These are phyloP conservation scores for Lotmaria passim DNA, from an alignment of 208 protist genomes.

Conservation along the genomic window DNA sequence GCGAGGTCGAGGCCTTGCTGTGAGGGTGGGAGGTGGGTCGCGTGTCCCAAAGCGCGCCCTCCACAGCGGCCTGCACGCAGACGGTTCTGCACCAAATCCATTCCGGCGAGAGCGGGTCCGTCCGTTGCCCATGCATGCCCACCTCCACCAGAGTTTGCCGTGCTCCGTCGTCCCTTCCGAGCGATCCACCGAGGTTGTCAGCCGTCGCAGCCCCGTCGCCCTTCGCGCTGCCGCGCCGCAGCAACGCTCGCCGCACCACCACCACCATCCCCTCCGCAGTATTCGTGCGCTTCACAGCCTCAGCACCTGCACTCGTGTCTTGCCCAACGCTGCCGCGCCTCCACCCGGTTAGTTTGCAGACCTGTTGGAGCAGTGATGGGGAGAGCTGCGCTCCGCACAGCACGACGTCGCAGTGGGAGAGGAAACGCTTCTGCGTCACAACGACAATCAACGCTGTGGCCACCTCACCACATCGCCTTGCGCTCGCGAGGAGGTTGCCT, in stretches of 20 bases:
- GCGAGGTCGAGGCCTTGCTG: conserved; percentile 1
- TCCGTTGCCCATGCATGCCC: conserved; percentile 11
- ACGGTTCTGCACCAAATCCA: conserved; percentile 14
- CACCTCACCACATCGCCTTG: background rate
- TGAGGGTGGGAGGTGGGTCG: background rate
- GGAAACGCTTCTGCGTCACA: conserved; percentile 57
- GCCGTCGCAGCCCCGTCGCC: background rate
- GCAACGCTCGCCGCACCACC: conserved; percentile 20
- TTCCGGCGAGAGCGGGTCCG: background rate
- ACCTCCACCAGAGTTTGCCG: conserved; percentile 12
- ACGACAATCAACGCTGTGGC: conserved; percentile 50
- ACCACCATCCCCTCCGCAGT: conserved; percentile 8
- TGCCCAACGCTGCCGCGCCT: background rate
- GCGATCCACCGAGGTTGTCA: background rate
- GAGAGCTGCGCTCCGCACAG: conserved; percentile 69
- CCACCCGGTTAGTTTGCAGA: conserved; percentile 51
- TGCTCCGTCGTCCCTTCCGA: background rate
- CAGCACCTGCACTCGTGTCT: background rate
- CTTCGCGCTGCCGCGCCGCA: conserved; percentile 9
- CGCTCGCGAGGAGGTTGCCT: conserved; percentile 16
- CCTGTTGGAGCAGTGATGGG: conserved; percentile 40
- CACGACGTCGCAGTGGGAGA: conserved; percentile 64
- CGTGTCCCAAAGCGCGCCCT: conserved; percentile 29
- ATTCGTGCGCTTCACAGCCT: too few relatives aligned
- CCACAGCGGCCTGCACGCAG: background rate